Base-by-base conservation (phyloP, 352 stramenopile species). In the Globisporangium spinosum region DNA sequence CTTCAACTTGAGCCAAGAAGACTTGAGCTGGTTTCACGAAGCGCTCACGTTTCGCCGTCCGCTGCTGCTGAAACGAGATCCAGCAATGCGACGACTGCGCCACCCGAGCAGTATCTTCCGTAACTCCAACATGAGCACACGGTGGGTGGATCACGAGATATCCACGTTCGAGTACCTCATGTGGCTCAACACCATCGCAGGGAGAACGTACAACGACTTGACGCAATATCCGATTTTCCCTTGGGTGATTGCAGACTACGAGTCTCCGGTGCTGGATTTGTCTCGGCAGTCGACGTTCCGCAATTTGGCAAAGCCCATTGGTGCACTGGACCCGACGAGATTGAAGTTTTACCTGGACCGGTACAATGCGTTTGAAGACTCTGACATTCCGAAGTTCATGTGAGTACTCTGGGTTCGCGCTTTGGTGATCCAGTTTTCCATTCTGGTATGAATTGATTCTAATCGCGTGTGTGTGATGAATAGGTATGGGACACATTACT, bases 241-340 rank as follows among this genome's bases (percentile, higher is more conserved):
- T 10, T 97, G 90, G 90, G 73, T 98, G n/a, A 69, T 97, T 22
- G 78, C 88, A 0, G 87, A 97, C 72, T 97, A 97, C 70, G 85
- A 91, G 32, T 95, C 85, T 1, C n/a, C 70, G 22, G 75, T 61
- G 17, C 67, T 97, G 17, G 88, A 96, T 62, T 70, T 95, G 27
- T 72, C 78, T 35, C 70, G 82, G 45, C 85, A 77, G 2, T 79
- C 87, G 9, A 88, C 93, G 9, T 99, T 97, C 74, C 89, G 98
- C 57, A 97, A 99, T 78, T 74, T 99, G 20, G 89, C 79, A 8
- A 99, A 99, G 67, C 98, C 98, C 23, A 94, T 99, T 43, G 98
- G 98, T 32, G 98, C 98, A 8, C 80, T 99, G 20, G 98, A 99
- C 61, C 78, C 88, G 3, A 79, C 87, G 40, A 84, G 97, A 43